Evolutionary conservation across 2,329 filamentous ascomycete species (phyloP).

Genomic region (Hypoxylon sp.): DNA sequence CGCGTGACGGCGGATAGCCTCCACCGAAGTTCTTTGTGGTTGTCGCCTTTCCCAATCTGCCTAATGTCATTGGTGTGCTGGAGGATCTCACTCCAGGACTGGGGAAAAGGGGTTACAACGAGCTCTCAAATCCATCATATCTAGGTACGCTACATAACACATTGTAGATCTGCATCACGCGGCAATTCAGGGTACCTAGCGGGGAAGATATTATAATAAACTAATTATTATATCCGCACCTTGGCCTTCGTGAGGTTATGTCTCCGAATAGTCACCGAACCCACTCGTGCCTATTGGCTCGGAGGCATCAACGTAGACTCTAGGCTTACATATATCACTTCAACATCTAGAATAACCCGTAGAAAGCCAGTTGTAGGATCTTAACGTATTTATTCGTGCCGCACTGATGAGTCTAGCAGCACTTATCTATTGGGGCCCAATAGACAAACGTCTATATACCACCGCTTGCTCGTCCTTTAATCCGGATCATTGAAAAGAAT

Average conservation of each 20-base stretch:
- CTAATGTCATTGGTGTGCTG: conserved; percentile 2
- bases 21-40: background rate
- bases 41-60: background rate
- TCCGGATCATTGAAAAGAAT: background rate
- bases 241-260: background rate
- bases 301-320: background rate
- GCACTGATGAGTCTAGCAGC: background rate
- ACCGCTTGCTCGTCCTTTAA: conserved; percentile 6
- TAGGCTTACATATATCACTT: background rate
- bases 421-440: conserved; percentile 1
- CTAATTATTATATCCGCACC: background rate
- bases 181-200: background rate
- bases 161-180: background rate
- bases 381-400: background rate
- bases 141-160: no score
- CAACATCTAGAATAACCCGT: background rate
- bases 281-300: background rate
- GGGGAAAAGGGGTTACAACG: background rate
- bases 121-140: background rate
- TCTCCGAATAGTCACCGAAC: background rate
- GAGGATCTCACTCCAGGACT: background rate
- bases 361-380: background rate
- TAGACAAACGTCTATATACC: conserved; percentile 3
- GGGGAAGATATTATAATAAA: background rate
- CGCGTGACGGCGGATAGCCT: background rate